Conservation (phyloP, 768 basidiomycete genomes). For the Lactifluus echinatus region DNA sequence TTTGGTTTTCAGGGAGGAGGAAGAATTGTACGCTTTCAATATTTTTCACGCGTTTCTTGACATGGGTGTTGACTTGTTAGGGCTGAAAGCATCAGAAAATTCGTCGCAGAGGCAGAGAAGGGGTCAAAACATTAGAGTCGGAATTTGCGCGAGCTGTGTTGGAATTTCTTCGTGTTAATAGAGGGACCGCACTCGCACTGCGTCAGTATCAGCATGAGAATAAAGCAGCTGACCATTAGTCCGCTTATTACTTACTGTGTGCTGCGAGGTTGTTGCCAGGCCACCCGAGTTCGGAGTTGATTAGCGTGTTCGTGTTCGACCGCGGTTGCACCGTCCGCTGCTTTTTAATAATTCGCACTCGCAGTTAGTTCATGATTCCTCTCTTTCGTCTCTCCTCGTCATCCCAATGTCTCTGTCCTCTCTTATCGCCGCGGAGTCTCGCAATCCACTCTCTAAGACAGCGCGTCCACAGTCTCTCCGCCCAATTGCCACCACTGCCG, state of each 20-base stretch:
- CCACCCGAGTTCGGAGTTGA: background rate
- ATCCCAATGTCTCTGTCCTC: background rate
- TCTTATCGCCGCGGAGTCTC: background rate
- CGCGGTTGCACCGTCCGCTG: background rate
- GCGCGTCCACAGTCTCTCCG: background rate
- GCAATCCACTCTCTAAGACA: background rate
- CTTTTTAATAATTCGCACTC: too few relatives aligned
- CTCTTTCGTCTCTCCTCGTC: too few relatives aligned
- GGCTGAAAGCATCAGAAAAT: slow-evolving; percentile 66
- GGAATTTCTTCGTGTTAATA: background rate
- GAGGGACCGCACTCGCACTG: background rate
- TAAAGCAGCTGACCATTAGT: background rate
- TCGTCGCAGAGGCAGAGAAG: slow-evolving; percentile 78
- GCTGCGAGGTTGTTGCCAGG: background rate
- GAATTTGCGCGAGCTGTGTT: slow-evolving; percentile 1
- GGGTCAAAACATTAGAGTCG: slow-evolving; percentile 45
- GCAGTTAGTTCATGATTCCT: too few relatives aligned
- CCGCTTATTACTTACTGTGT: background rate
- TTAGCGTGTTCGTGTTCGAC: background rate
- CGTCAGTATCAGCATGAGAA: too few relatives aligned
- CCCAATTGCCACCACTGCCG: slow-evolving; percentile 27
- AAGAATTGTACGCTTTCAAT: slow-evolving; percentile 59
- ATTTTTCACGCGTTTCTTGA: slow-evolving; percentile 4
- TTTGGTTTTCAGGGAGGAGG: slow-evolving; percentile 58
- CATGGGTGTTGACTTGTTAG: slow-evolving; percentile 36